These are phyloP conservation scores for Phytophthora niederhauseri DNA, from an alignment of 352 stramenopile genomes.

Conservation along the genomic window DNA sequence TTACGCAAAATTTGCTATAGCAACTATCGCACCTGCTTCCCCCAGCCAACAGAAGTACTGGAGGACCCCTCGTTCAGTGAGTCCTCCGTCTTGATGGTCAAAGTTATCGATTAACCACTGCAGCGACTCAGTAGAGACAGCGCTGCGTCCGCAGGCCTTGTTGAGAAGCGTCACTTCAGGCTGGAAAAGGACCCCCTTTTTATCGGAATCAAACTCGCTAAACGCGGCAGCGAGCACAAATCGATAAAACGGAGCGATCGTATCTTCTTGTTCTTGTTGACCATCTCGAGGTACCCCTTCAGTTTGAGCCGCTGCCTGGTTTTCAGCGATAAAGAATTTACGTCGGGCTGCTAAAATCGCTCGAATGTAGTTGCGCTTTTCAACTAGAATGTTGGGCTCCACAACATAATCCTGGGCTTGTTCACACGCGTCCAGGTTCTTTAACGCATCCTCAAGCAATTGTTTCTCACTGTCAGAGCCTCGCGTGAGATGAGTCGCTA, in stretches of 20 bases:
- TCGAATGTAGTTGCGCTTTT: slow-evolving; percentile 50
- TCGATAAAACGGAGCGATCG: slow-evolving; percentile 65
- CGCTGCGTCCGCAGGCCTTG: slow-evolving; percentile 36
- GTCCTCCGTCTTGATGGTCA: slow-evolving; percentile 36
- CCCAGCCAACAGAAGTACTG: slow-evolving; percentile 77
- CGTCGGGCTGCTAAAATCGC: slow-evolving; percentile 46
- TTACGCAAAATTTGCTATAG: not conserved
- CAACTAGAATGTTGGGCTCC: not conserved
- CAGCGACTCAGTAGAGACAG: slow-evolving; percentile 38
- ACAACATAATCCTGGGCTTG: slow-evolving; percentile 9
- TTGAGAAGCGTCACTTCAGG: slow-evolving; percentile 53
- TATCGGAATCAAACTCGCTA: slow-evolving; percentile 46
- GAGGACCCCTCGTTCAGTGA: slow-evolving; percentile 65
- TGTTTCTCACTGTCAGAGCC: slow-evolving; percentile 57
- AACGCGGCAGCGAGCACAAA: slow-evolving; percentile 69
- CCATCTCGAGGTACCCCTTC: slow-evolving; percentile 10
- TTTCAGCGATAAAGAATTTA: slow-evolving; percentile 68
- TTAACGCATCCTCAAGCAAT: slow-evolving; percentile 50
- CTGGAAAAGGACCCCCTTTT: slow-evolving; percentile 35
- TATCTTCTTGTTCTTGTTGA: slow-evolving; percentile 33
- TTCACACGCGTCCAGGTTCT: slow-evolving; percentile 39
- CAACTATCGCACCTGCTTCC: slow-evolving; percentile 48
- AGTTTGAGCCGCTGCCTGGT: not conserved
- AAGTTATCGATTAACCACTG: slow-evolving; percentile 66
- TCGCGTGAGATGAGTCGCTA: slow-evolving; percentile 57